phyloP scores from a whole-genome alignment of 176 grass and related monocot genomes.

The Poa pratensis region DNA sequence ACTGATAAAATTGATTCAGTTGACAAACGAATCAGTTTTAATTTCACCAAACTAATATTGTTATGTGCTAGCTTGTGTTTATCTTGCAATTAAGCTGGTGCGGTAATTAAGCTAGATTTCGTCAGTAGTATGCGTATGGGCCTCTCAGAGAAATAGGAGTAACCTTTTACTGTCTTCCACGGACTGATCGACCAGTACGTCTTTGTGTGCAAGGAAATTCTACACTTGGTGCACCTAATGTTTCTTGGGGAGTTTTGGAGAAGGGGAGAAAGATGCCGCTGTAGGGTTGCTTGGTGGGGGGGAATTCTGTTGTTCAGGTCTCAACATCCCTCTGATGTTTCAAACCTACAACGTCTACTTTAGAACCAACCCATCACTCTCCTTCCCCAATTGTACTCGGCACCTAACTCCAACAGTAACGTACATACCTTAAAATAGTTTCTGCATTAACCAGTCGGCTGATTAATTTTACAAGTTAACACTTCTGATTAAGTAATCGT shows the following conservation, averaged over 20 bases:
- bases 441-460: conserved; percentile 18
- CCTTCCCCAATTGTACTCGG: conserved; percentile 40
- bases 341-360: conserved; percentile 97
- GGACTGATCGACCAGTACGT: background rate
- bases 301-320: conserved; percentile 80
- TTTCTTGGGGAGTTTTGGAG: conserved; percentile 38
- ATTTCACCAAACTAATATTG: background rate
- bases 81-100: background rate
- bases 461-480: background rate
- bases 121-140: background rate
- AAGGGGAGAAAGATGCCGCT: conserved; percentile 36
- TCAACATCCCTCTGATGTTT: conserved; percentile 90
- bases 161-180: conserved; percentile 45
- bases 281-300: conserved; percentile 77
- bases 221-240: conserved; percentile 54
- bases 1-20: background rate
- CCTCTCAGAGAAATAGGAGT: conserved; percentile 53
- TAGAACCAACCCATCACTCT: conserved; percentile 87
- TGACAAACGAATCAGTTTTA: background rate
- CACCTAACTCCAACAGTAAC: conserved; percentile 58
- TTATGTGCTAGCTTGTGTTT: background rate
- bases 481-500: background rate
- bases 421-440: conserved; percentile 62
- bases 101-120: background rate
- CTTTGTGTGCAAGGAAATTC: conserved; percentile 47